Evolutionary conservation across 805 yeast species (phyloP), one percentile per base, ranked within the genome.

Genomic region (Pichia gijzeniarum): DNA sequence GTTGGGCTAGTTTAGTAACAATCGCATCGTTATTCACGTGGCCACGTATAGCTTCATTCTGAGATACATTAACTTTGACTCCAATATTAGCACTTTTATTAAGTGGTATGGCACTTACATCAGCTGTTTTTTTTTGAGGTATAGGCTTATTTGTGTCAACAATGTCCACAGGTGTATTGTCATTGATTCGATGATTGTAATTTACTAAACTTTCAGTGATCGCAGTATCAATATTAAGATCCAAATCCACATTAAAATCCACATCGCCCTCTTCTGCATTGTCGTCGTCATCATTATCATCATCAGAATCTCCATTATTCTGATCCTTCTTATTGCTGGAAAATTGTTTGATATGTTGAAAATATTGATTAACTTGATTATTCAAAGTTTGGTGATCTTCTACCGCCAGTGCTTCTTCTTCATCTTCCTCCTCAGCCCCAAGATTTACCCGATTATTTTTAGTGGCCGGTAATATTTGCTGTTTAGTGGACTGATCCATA

Each of bases 351-450:
- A 59, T 57, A 37, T 49, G 50, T 14, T 59, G 57, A 32, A 61
- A 54, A 40, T 59, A 60, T 39, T 61, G 61, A 20, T 49, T 55
- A 17, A 60, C 64, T 45, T 60, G 62, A 8, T 48, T 50, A 35
- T 59, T 58, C 25, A 60, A 47, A 3, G 58, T 33, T 35, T 55
- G 60, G 19, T 59, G 63, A 45, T 59, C 64, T 21, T 53, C 51
- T 14, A 50, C 55, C 13, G 20, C 38, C 33, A 30, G 8, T 9
- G 8, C 33, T 13, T 30, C 16, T 9, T 30, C 33, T 9, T 30
- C 16, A 6, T 30, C 33, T 9, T 25, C 40, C 1, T 36, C 20
- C 4, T 25, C 35, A 16, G 12, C 40, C 6, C 22, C 35, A 8
- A 17, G 25, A 39, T 17, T 25, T 10, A 17, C 36, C 9, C 16